A percentile compares a stretch with the other conserved stretches of the same genome.
Evolutionary conservation across 306 rosid species (phyloP).

Genomic region (Vigna trinervia): DNA sequence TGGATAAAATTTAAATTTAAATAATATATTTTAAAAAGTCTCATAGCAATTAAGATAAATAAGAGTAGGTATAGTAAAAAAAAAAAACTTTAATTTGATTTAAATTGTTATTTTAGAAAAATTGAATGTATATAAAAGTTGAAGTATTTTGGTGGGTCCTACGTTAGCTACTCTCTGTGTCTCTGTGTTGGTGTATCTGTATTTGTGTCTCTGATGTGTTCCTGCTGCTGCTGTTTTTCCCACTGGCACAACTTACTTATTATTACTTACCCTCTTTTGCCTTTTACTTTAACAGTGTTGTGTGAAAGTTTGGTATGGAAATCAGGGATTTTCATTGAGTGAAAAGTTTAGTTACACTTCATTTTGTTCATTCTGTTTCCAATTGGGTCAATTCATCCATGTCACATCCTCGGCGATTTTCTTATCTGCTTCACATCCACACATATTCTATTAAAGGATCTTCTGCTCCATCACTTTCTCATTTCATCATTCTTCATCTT

Average conservation of each 20-base stretch:
- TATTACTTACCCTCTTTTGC: constrained; percentile 21
- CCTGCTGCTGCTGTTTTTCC: constrained; percentile 20
- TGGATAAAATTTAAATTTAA: no score
- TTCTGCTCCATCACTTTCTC: not conserved
- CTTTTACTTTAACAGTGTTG: constrained; percentile 24
- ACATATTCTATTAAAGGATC: no score
- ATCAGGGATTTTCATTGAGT: constrained; percentile 59
- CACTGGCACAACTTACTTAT: constrained; percentile 30
- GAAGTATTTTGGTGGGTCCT: constrained; percentile 40
- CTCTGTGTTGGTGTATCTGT: not conserved
- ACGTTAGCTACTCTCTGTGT: constrained; percentile 34
- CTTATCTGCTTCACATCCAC: constrained; percentile 68
- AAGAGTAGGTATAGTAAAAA: no score
- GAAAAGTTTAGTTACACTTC: not conserved
- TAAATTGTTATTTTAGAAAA: no score
- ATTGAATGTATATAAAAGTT: no score
- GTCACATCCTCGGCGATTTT: constrained; percentile 83
- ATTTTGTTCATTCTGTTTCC: no score
- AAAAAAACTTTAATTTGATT: no score
- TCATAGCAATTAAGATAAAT: no score
- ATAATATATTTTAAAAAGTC: no score
- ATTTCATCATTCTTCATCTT: not conserved
- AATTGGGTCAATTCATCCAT: constrained; percentile 56
- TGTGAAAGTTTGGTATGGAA: constrained; percentile 66
- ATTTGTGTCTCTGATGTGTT: not conserved